A percentile compares a stretch with the other conserved stretches of the same genome.
Evolutionary conservation across 176 grass and related monocot genomes (phyloP).

Genomic region (Thalia dealbata): DNA sequence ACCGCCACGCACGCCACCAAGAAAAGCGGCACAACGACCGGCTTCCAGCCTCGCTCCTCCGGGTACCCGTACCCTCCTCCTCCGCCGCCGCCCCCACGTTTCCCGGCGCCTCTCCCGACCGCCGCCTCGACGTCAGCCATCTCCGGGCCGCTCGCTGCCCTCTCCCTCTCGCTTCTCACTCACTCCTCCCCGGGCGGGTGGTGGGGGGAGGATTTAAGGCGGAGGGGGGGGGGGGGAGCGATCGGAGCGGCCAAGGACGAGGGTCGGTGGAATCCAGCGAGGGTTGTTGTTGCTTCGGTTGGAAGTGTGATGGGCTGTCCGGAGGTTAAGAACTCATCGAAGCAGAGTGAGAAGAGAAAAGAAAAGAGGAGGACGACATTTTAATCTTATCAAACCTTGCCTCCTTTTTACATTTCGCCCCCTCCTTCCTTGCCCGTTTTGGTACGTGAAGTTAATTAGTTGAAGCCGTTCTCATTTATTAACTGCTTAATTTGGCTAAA

Average conservation of each 20-base stretch:
- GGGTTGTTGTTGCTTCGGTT: slow-evolving; percentile 13
- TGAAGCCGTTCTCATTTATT: no score
- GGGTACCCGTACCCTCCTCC: slow-evolving; percentile 19
- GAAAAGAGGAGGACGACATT: background rate
- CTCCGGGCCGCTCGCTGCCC: background rate
- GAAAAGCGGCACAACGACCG: slow-evolving; percentile 74
- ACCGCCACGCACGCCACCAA: slow-evolving; percentile 66
- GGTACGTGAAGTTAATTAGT: no score
- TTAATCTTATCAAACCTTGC: background rate
- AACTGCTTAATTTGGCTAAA: no score
- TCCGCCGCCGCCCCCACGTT: slow-evolving; percentile 31
- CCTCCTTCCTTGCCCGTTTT: no score
- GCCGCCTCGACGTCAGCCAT: slow-evolving; percentile 15
- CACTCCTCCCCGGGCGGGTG: background rate
- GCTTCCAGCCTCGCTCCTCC: slow-evolving; percentile 51
- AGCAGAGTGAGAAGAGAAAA: background rate
- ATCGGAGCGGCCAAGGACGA: background rate
- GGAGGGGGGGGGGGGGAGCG: background rate
- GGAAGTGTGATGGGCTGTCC: background rate
- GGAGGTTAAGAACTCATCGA: background rate
- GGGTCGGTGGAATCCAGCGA: slow-evolving; percentile 10
- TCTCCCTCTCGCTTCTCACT: background rate
- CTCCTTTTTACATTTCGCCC: background rate
- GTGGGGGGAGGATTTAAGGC: background rate
- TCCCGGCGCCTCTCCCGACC: slow-evolving; percentile 19